Base-by-base conservation (phyloP, 306 rosid genomes). In the Fragaria nilgerrensis region DNA sequence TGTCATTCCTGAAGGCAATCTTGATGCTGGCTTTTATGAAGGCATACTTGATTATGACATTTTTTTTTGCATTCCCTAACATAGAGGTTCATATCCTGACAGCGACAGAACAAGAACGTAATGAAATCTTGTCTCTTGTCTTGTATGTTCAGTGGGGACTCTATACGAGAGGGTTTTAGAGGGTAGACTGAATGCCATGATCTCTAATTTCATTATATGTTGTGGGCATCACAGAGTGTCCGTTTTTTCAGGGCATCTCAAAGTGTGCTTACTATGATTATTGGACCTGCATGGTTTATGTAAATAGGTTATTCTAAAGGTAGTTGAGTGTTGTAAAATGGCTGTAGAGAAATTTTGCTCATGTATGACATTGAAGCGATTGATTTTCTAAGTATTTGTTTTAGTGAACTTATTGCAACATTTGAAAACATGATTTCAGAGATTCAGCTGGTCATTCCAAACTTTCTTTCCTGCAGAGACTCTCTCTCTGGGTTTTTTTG, bases 201-300 rank as follows among this genome's bases (percentile, higher is more conserved):
- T 43, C 63, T 72, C 55, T 47, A 53, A 22, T 77, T 67, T 74
- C 81, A 80, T 83, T 81, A 52, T 3, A 36, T 19, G 70, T 29
- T 73, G 41, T 72, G 81, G 80, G 83, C 82, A 64, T 58, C 62
- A 75, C 76, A 79, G 84, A 84, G 75, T 85, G 97, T 83, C 90
- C 82, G 77, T 86, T 92, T 91, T 90, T 88, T 78, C 86, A 86
- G 88, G 89, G 83, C 89, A 79, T 83, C 79, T 82, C 67, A 63
- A 55, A 76, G 62, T 81, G 82, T 75, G 83, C 85, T 76, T 47
- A 36, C 39, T n/a, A 25, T 50, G 15, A 68, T 34, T 70, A 69
- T 37, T 34, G 41, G 56, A 20, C 66, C 17, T 66, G 23, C 41
- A 39, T 37, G 78, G 25, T 66, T 55, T 49, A 53, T 87, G 94